phyloP scores from a whole-genome alignment of 2,329 filamentous ascomycete genomes.

The Ambrosiella cleistominuta region DNA sequence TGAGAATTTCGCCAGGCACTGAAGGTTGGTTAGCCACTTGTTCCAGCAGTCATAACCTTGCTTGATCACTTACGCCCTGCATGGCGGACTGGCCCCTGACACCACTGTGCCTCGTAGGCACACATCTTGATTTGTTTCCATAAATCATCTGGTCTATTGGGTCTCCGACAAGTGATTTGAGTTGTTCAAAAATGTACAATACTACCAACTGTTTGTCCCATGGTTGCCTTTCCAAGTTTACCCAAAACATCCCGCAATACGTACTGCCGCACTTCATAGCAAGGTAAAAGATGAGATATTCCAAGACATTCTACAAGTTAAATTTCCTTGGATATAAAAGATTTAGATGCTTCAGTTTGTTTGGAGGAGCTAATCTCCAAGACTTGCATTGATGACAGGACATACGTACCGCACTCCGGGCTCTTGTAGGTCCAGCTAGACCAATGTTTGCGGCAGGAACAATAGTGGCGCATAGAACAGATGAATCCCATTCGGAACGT shows the following conservation, averaged over 20 bases:
- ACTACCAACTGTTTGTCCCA: neutral
- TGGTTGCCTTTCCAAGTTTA: no score
- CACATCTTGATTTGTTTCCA: conserved; percentile 31
- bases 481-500: conserved; percentile 45
- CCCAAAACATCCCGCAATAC: neutral
- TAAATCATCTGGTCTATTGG: conserved; percentile 41
- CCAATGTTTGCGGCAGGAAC: conserved; percentile 44
- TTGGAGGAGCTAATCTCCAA: no score
- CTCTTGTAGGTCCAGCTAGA: conserved; percentile 42
- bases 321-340: no score
- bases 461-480: conserved; percentile 45
- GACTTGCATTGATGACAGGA: conserved; percentile 18
- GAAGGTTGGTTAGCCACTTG: neutral
- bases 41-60: neutral
- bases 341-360: no score
- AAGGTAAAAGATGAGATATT: neutral
- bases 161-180: conserved; percentile 20
- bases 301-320: neutral
- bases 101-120: conserved; percentile 22
- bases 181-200: conserved; percentile 23
- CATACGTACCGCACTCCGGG: conserved; percentile 29
- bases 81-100: conserved; percentile 23
- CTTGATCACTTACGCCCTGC: conserved; percentile 19
- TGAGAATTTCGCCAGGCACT: conserved; percentile 24
- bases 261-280: conserved; percentile 14